These are phyloP conservation scores for Phyllosticta citrichinensis DNA, from an alignment of 2,329 filamentous ascomycete species.

Conservation along the genomic window DNA sequence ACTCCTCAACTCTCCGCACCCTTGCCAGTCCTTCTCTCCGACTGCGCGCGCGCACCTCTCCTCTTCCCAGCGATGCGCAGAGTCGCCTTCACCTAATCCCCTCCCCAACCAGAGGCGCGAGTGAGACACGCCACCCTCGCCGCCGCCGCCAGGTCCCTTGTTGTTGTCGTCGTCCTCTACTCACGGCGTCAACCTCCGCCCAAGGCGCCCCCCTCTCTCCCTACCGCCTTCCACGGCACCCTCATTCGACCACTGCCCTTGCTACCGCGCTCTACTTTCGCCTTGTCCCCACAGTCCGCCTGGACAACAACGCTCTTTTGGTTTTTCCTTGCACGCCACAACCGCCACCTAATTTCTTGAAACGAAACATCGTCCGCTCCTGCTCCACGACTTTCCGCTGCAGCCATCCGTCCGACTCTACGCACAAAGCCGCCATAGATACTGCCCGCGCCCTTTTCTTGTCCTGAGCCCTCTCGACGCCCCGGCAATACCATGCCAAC, in stretches of 20 bases:
- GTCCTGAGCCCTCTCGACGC: neutral
- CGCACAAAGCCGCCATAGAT: neutral
- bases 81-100: slow-evolving; percentile 4
- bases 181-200: neutral
- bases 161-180: neutral
- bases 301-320: slow-evolving; percentile 8
- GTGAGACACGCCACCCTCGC: slow-evolving; percentile 6
- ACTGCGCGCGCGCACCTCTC: slow-evolving; percentile 6
- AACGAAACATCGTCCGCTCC: neutral
- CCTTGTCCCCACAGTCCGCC: neutral
- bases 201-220: neutral
- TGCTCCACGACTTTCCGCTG: neutral
- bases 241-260: neutral
- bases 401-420: slow-evolving; percentile 2
- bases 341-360: slow-evolving; percentile 7
- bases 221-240: neutral
- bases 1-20: neutral
- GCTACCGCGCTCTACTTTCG: neutral
- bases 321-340: slow-evolving; percentile 2
- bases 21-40: neutral
- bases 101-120: slow-evolving; percentile 1
- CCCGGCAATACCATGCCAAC: slow-evolving; percentile 28
- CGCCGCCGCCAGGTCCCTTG: slow-evolving; percentile 1
- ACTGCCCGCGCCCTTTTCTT: slow-evolving; percentile 1
- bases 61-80: slow-evolving; percentile 5